Evolutionary conservation across 176 grass and related monocot species (phyloP), one percentile per base, ranked within the genome.

Genomic region (Tuctoria greenei): DNA sequence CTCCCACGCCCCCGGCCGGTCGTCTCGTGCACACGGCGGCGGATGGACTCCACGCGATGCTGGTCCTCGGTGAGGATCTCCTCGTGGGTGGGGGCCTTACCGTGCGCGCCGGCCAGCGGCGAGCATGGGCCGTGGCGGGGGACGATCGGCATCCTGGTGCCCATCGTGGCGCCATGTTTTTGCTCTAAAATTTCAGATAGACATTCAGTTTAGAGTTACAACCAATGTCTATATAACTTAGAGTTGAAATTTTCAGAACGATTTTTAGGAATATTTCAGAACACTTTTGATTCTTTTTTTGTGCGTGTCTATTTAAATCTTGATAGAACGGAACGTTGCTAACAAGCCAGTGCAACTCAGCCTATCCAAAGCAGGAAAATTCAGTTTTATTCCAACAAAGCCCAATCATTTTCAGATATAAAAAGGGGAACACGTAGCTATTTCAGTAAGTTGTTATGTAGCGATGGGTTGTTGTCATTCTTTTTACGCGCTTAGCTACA

Each of bases 121-220:
- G 91, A 92, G 84, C 95, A 98, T 3, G 86, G 95, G 16, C 95
- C 82, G 65, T 90, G 84, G 58, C 64, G 86, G 76, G 94, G 89
- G 24, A 81, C 82, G 28, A 98, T 12, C 24, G 58, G 73, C 34
- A 93, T 61, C 47, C 71, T 84, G 40, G 86, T 44, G 9, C 67
- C 66, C 9, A 50, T 52, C 6, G 40, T 2, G 2, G 56, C 60
- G 51, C 21, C 50, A 17, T 27, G 75, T 40, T 14, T 24, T 51
- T 80, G 47, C 45, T 84, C 90, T 93, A 79, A 34, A 77, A 65
- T 72, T 61, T 1, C 49, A 69, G 58, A 31, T 18, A 81, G 58
- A 62, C 17, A 59, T 73, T 80, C 44, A 14, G 66, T 62, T 76
- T 61, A 17, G 7, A 36, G 47, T 50, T 37, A 66, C n/a, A 61